Evolutionary conservation across 225 moss, liverwort and hornwort species (phyloP).

Genomic region (Bryum argenteum): DNA sequence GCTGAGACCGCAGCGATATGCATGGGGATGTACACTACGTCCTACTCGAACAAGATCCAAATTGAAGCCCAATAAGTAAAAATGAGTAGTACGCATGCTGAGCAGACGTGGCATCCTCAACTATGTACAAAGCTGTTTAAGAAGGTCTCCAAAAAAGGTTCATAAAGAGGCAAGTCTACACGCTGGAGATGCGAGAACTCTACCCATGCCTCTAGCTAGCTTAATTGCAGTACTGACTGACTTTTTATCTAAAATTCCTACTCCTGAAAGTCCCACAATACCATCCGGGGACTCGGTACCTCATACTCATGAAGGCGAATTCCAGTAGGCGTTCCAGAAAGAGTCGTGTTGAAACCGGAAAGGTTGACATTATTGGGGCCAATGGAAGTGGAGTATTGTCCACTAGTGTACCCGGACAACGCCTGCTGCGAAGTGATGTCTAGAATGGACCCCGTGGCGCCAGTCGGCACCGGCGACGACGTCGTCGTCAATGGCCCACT

Average conservation of each 20-base stretch:
- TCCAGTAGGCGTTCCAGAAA: constrained; percentile 46
- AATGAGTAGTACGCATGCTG: not conserved
- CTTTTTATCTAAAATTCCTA: constrained; percentile 4
- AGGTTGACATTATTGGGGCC: constrained; percentile 35
- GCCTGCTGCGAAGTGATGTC: constrained; percentile 54
- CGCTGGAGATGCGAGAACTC: not conserved
- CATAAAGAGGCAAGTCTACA: not conserved
- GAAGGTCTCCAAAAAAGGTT: constrained; percentile 32
- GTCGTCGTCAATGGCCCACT: constrained; percentile 34
- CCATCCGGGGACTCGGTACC: constrained; percentile 60
- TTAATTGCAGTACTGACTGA: not conserved
- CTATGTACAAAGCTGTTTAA: constrained; percentile 19
- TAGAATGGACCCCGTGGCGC: constrained; percentile 51
- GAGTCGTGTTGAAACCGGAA: constrained; percentile 38
- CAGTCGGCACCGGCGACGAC: constrained; percentile 20
- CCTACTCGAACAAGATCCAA: constrained; percentile 14
- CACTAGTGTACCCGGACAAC: constrained; percentile 37
- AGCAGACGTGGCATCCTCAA: constrained; percentile 16
- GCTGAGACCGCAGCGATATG: constrained; percentile 4
- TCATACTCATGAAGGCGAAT: constrained; percentile 56
- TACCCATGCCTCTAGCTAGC: not conserved
- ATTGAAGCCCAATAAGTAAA: not conserved
- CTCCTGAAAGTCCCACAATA: constrained; percentile 64
- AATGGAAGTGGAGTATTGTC: constrained; percentile 44
- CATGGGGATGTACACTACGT: constrained; percentile 21